Base-by-base conservation (phyloP, 2,329 filamentous ascomycete species). In the Pseudopithomyces chartarum region DNA sequence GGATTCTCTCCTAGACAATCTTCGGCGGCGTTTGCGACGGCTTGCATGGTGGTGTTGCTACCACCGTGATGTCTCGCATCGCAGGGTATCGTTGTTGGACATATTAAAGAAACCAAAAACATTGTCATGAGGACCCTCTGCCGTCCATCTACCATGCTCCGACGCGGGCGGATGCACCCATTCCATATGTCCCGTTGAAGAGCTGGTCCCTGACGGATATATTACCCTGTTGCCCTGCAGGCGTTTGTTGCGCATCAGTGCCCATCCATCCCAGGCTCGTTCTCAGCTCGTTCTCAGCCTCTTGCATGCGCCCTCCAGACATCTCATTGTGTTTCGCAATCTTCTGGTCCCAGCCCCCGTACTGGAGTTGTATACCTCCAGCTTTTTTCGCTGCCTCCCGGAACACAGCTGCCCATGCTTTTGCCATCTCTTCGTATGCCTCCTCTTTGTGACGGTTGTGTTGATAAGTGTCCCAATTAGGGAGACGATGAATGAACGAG, bases 371-470 rank as follows among this genome's bases (percentile, higher is more conserved):
- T 68, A 98, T 95, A 33, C 95, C 95, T 26, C 92, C 93, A 11
- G 92, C 94, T 64, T 90, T 86, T 80, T 98, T 98, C 20, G 90
- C 88, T 1, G 92, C 92, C 76, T 99, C 95, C 59, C 88, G 89
- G 65, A 99, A 90, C 48, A 97, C 94, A 64, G 96, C 77, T 15
- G 91, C 88, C 95, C 95, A 99, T 1, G 95, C 95, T 69, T 90
- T 92, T 23, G 91, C 89, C 61, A 99, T 93, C 73, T 98, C 95
- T 69, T 99, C 94, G 72, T 99, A 99, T 6, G 94, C 93, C 61
- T 92, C 92, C 64, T 97, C 90, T 77, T 97, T 97, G 80, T 96
- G 91, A 67, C 97, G 85, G 63, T 93, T 93, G 78, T 97, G 90
- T 60, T 91, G 87, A 58, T 90, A 90, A 43, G 88, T 91, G 65